phyloP scores from a whole-genome alignment of 768 basidiomycete genomes.

The Agaricus sinodeliciosus region DNA sequence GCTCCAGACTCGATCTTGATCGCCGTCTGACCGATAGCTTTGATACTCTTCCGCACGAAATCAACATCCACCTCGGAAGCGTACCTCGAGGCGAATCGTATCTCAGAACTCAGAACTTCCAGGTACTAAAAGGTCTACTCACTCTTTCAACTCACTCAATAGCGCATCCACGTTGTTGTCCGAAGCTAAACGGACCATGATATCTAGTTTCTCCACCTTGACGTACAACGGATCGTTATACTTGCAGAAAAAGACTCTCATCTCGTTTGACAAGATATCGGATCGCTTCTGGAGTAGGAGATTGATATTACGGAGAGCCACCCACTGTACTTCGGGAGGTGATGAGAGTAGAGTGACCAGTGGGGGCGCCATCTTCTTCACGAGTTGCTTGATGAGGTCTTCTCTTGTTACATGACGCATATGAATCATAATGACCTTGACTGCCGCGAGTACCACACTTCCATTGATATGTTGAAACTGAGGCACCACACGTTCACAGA shows the following conservation, averaged over 20 bases:
- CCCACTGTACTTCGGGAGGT: slow-evolving; percentile 98
- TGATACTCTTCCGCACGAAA: slow-evolving; percentile 91
- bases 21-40: slow-evolving; percentile 94
- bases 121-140: slow-evolving; percentile 21
- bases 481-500: slow-evolving; percentile 96
- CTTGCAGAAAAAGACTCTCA: slow-evolving; percentile 99
- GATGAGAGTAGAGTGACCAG: slow-evolving; percentile 92
- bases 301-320: slow-evolving; percentile 94
- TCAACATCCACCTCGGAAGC: slow-evolving; percentile 98
- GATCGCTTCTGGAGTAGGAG: slow-evolving; percentile 90
- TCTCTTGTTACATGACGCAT: slow-evolving; percentile 78
- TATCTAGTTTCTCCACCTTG: slow-evolving; percentile 96
- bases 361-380: slow-evolving; percentile 97
- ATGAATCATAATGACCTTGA: slow-evolving; percentile 98
- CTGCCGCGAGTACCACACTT: slow-evolving; percentile 92
- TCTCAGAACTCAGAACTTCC: neutral
- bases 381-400: slow-evolving; percentile 76
- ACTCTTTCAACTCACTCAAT: slow-evolving; percentile 95
- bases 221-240: slow-evolving; percentile 99
- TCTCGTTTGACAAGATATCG: slow-evolving; percentile 88
- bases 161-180: slow-evolving; percentile 94
- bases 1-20: slow-evolving; percentile 92
- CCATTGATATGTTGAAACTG: slow-evolving; percentile 98
- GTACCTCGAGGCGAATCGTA: slow-evolving; percentile 46
- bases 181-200: slow-evolving; percentile 90